Evolutionary conservation across 495 filamentous ascomycete species (phyloP).

Genomic region (Aspergillus baeticus): DNA sequence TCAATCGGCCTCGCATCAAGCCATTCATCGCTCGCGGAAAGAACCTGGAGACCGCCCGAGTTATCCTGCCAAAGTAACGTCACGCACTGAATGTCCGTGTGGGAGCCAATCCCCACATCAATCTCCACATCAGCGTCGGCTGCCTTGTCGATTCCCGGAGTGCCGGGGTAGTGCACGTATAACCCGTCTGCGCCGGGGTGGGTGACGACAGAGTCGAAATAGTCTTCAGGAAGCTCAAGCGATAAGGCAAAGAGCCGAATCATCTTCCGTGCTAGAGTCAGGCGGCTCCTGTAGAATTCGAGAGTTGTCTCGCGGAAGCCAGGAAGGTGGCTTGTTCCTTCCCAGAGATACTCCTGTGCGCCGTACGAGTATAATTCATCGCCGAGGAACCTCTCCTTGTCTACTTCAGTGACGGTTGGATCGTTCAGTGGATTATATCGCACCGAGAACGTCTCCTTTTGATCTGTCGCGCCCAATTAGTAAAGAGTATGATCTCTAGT

Average conservation of each 20-base stretch:
- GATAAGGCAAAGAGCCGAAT: conserved; percentile 50
- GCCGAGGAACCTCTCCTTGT: conserved; percentile 27
- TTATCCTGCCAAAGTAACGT: conserved; percentile 58
- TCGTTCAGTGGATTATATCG: conserved; percentile 47
- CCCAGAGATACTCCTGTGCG: conserved; percentile 44
- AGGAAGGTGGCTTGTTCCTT: conserved; percentile 45
- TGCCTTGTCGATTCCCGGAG: conserved; percentile 27
- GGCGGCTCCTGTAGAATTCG: conserved; percentile 46
- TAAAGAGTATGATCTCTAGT: too few species aligned
- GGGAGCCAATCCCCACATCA: conserved; percentile 53
- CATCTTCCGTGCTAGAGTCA: conserved; percentile 46
- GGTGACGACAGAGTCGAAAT: conserved; percentile 50
- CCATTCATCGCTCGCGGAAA: conserved; percentile 52
- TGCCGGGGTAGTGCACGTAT: conserved; percentile 50
- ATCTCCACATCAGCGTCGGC: conserved; percentile 17
- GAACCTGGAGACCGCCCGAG: conserved; percentile 52
- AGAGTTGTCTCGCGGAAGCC: conserved; percentile 46
- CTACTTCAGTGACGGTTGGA: conserved; percentile 30
- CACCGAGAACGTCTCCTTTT: conserved; percentile 43
- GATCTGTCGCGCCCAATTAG: conserved; percentile 20
- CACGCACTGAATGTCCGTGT: conserved; percentile 59
- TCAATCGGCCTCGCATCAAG: conserved; percentile 53
- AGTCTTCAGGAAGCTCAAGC: conserved; percentile 46
- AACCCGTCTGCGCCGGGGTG: conserved; percentile 50
- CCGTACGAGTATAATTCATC: conserved; percentile 23